Evolutionary conservation across 1,284 basidiomycete species (phyloP).

Genomic region (Rhodotorula sp.): DNA sequence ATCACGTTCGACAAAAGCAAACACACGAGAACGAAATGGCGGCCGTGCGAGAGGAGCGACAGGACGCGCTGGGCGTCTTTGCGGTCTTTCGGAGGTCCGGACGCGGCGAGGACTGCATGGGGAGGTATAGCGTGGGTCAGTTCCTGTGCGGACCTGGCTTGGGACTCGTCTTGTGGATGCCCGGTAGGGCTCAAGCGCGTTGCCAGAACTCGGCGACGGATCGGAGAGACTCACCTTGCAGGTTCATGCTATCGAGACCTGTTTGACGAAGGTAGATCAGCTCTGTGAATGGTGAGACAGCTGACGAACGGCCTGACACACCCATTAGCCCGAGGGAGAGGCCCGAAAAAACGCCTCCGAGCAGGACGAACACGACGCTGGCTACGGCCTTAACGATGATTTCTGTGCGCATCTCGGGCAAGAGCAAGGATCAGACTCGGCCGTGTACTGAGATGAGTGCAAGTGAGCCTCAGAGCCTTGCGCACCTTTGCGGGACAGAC

Average conservation of each 20-base stretch:
- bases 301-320: neutral
- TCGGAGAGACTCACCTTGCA: conserved; percentile 51
- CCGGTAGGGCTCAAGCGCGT: neutral
- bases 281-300: no score
- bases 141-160: rapidly evolving
- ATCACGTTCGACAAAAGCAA: conserved; percentile 51
- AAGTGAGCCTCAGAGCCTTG: no score
- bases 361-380: conserved; percentile 17
- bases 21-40: conserved; percentile 47
- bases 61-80: conserved; percentile 49
- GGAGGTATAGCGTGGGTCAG: neutral
- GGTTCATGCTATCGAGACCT: conserved; percentile 77
- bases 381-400: conserved; percentile 27
- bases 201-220: no score
- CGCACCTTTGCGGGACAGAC: no score
- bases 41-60: conserved; percentile 48
- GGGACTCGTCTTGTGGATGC: no score
- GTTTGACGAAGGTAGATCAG: neutral
- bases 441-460: no score
- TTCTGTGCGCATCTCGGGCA: conserved; percentile 7
- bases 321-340: conserved; percentile 56
- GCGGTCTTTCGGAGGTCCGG: conserved; percentile 45
- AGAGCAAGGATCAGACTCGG: no score
- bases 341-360: conserved; percentile 53
- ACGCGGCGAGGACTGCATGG: conserved; percentile 25